phyloP scores from a whole-genome alignment of 306 rosid genomes.

The Fragaria iinumae region DNA sequence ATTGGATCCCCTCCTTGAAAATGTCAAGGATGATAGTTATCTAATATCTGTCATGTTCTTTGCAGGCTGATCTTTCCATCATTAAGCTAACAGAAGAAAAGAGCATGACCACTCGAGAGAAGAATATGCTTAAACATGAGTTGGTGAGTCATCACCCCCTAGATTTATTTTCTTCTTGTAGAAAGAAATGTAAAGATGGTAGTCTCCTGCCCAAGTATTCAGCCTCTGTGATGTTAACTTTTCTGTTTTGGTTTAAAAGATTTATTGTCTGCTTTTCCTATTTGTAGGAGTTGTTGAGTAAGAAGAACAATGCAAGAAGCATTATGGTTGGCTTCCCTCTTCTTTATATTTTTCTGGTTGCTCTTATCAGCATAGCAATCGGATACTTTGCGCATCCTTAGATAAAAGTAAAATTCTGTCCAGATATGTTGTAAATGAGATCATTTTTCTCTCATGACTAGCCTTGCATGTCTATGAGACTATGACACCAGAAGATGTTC shows the following conservation, averaged over 20 bases:
- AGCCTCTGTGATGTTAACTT: neutral
- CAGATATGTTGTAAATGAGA: neutral
- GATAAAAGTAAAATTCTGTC: conserved; percentile 16
- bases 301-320: conserved; percentile 35
- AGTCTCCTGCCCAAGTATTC: neutral
- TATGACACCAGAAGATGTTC: conserved; percentile 20
- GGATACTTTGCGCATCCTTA: conserved; percentile 69
- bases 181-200: neutral
- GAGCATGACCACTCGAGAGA: conserved; percentile 43
- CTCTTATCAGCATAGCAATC: conserved; percentile 54
- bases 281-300: conserved; percentile 64
- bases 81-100: conserved; percentile 63
- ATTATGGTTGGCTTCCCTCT: conserved; percentile 71
- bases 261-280: conserved; percentile 12
- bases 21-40: conserved; percentile 21
- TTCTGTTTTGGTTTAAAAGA: neutral
- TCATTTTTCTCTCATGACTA: conserved; percentile 10
- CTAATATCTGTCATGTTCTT: conserved; percentile 19
- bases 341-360: conserved; percentile 68
- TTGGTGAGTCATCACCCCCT: conserved; percentile 47
- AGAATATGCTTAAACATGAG: conserved; percentile 56
- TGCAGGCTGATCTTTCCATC: conserved; percentile 70
- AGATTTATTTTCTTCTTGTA: neutral
- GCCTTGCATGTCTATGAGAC: conserved; percentile 42
- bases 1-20: neutral